Base-by-base conservation (phyloP, 2,329 filamentous ascomycete species). In the Calonectria multiphialidica region DNA sequence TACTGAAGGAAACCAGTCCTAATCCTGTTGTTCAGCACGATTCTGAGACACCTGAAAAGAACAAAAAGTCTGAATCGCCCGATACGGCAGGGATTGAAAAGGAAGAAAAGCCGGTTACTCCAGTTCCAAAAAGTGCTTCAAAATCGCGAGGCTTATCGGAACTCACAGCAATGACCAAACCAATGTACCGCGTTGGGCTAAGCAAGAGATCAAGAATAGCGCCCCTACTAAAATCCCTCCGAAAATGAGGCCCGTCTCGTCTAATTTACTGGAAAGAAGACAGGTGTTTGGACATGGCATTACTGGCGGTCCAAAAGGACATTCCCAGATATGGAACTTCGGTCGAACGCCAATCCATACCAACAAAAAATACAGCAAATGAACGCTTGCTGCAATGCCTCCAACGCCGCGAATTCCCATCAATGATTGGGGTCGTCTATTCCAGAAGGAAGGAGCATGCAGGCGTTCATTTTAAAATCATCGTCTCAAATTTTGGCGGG, bases 141-240 rank as follows among this genome's bases (percentile, higher is more conserved):
- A 72, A 72, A 5, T 72, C 72, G n/a, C 71, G 73, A 21, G 76
- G 77, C 12, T 23, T 77, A 21, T 75, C 76, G 13, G 66, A 73
- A n/a, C 62, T 78, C 15, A 50, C 57, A 12, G 25, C 61, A 13
- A 69, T 72, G 25, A 77, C 77, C 16, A 88, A 86, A 72, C 86
- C 87, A 18, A 74, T 84, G 18, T 88, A 87, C 73, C 84, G 88
- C 18, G 87, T 90, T 66, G 88, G 88, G 3, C 79, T 90, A 74
- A 90, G 88, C 81, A 89, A 85, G 79, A 83, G 80, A 76, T 84
- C 84, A 21, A 83, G 86, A 70, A 89, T 90, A 72, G 87, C 88
- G 42, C 87, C 88, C 33, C 78, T 90, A 66, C 81, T 90, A 30
- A 89, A 90, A 79, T 84, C 83, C 25, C 74, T 89, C 66, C 85